Evolutionary conservation across 441 rosid genomes (phyloP).

Genomic region (Cnidoscolus chayamansa): DNA sequence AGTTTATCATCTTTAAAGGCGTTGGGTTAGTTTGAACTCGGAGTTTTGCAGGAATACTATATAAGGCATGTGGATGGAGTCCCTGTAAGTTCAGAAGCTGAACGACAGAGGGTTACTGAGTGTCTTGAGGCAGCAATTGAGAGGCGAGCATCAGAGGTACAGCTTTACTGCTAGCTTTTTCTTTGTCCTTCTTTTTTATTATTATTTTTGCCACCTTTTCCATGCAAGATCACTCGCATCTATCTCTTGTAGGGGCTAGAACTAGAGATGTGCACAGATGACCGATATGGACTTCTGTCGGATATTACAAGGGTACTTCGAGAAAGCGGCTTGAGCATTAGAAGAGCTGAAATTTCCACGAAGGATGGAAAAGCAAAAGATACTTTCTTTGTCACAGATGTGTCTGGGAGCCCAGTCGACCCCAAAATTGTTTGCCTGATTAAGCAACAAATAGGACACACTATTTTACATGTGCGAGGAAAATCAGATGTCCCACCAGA

Average conservation of each 20-base stretch:
- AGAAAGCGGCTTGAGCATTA: constrained; percentile 73
- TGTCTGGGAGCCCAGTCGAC: constrained; percentile 63
- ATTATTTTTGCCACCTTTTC: neutral
- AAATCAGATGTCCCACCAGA: constrained; percentile 18
- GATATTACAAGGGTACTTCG: constrained; percentile 85
- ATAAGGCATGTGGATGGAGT: constrained; percentile 90
- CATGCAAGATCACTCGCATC: constrained; percentile 5
- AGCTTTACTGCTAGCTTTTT: constrained; percentile 1
- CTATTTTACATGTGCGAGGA: constrained; percentile 20
- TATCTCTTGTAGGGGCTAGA: constrained; percentile 56
- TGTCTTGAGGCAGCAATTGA: constrained; percentile 95
- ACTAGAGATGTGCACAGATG: constrained; percentile 69
- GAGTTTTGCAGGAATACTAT: constrained; percentile 65
- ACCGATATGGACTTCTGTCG: constrained; percentile 77
- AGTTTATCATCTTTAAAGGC: no score
- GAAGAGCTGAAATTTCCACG: constrained; percentile 79
- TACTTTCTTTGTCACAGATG: constrained; percentile 80
- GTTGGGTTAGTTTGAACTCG: neutral
- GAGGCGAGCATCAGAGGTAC: constrained; percentile 78
- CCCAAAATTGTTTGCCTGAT: constrained; percentile 59
- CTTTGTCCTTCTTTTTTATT: no score
- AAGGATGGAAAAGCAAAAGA: constrained; percentile 61
- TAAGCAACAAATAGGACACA: constrained; percentile 27
- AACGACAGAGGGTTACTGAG: constrained; percentile 73
- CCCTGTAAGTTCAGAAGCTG: constrained; percentile 84